Conservation (phyloP, 495 filamentous ascomycete genomes). For the Penicillium herquei region DNA sequence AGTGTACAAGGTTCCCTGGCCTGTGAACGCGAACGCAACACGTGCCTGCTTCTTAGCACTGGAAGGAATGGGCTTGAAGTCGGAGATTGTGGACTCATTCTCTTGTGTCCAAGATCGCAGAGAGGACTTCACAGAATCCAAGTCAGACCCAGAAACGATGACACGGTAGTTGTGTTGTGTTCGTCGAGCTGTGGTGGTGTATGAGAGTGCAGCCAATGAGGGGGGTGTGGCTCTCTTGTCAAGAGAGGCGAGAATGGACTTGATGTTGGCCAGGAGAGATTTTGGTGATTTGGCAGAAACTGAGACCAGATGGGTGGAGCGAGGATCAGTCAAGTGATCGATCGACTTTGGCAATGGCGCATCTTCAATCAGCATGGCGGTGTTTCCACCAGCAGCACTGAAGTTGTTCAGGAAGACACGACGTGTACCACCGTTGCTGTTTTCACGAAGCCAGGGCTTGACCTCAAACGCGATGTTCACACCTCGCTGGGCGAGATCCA, state of each 20-base stretch:
- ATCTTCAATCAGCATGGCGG: no score
- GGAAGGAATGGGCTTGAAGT: background rate
- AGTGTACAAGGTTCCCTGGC: slow-evolving; percentile 61
- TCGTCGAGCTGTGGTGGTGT: slow-evolving; percentile 70
- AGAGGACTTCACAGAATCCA: background rate
- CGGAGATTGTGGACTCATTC: no score
- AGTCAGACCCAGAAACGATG: background rate
- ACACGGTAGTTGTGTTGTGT: slow-evolving; percentile 62
- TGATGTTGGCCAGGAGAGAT: no score
- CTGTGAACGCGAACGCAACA: slow-evolving; percentile 60
- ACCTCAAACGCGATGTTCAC: slow-evolving; percentile 32
- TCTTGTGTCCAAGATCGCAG: no score
- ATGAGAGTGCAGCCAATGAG: slow-evolving; percentile 31
- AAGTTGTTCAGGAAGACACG: slow-evolving; percentile 37
- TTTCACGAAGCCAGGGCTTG: background rate
- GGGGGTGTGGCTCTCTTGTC: slow-evolving; percentile 30
- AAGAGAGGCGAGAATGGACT: slow-evolving; percentile 3
- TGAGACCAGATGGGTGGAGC: no score
- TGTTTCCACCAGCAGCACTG: slow-evolving; percentile 35
- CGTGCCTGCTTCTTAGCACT: background rate
- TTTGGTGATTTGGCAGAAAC: no score
- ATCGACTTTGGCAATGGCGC: no score
- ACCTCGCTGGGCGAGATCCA: slow-evolving; percentile 17
- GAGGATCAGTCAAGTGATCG: no score
- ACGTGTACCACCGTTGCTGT: background rate